Base-by-base conservation (phyloP, 164 flowering plant species). In the Chimonanthus salicifolius region DNA sequence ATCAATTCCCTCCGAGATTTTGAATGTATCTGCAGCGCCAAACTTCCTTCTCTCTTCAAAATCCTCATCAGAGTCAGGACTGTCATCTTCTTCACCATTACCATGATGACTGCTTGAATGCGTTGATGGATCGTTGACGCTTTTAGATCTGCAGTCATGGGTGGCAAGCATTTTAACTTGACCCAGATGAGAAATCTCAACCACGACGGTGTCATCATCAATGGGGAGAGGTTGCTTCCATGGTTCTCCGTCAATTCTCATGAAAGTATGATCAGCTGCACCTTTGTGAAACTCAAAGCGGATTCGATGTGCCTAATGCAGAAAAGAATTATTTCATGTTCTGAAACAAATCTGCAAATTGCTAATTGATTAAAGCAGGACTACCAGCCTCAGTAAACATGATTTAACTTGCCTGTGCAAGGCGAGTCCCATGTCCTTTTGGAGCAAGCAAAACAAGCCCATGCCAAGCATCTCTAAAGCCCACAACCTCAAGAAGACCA, bases 231-330 rank as follows among this genome's bases (percentile, higher is more conserved):
- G 98, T 58, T 94, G 98, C 72, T 91, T 94, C 97, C 98, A 94
- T 58, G 98, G 97, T 72, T 94, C 98, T 51, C 98, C 98, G 75
- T 94, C 98, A 4, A 94, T 83, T 75, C 98, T 90, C 98, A 94
- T 92, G 86, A 69, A 91, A 3, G 95, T 89, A 21, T 87, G 85
- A 43, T 87, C 87, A n/a, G 90, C 86, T 58, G 82, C 90, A 18
- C 95, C 97, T 72, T 89, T 92, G 68, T 81, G 86, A 69, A 94
- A 92, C 84, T 94, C 97, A 68, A 94, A 94, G 13, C 92, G 88
- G 16, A 94, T 80, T 66, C 93, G 70, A 43, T 74, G 82, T 72
- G 97, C 94, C 97, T 94, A 43, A 80, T 44, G 7, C 43, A 51
- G 64, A 73, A 67, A 54, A 67, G 2, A 45, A 44, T 6, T 16